Evolutionary conservation across 2,329 filamentous ascomycete species (phyloP), one percentile per base, ranked within the genome.

Genomic region (Dactylellina cionopaga): DNA sequence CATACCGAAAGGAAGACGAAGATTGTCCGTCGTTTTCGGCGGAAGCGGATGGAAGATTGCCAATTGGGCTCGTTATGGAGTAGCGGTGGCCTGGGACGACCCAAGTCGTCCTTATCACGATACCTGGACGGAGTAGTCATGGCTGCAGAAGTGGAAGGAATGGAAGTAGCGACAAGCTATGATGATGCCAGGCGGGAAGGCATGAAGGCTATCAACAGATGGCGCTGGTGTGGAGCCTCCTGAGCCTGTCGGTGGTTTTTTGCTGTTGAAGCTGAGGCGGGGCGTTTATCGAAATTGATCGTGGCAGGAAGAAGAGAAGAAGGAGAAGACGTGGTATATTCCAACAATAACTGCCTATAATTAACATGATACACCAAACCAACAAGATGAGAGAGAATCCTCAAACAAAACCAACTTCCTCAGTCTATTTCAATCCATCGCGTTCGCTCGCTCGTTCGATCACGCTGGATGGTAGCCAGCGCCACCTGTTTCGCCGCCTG

Each of bases 41-140:
- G 59, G 29, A 72, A 65, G 5, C 68, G 60, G 19, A 62, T 19
- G 7, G 68, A 25, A 3, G 59, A 54, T 6, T 35, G 52, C 68
- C 68, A 72, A 54, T 54, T 54, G 44, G 46, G 43, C 29, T 72
- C 59, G 24, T 33, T 11, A 25, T 65, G 54, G 27, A 65, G 51
- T 25, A 54, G 31, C 15, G 41, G 56, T 3, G 59, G 24, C 41
- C 56, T 52, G 11, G 68, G 68, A 41, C 68, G 68, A 19, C 68
- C 68, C 10, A 72, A 55, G 59, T 72, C 68, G 31, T 72, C 68
- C 31, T 72, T 72, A 37, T 72, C 68, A 17, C 68, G 68, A 24
- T 72, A 72, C 2, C 37, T 55, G 17, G 47, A 49, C 27, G 68
- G 59, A 3, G 51, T 52, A 17, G 59, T 43, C 59, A 60, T 72